A percentile compares a stretch with the other conserved stretches of the same genome.
Evolutionary conservation across 768 basidiomycete species (phyloP).

Genomic region (Rubroboletus pulcherrimus): DNA sequence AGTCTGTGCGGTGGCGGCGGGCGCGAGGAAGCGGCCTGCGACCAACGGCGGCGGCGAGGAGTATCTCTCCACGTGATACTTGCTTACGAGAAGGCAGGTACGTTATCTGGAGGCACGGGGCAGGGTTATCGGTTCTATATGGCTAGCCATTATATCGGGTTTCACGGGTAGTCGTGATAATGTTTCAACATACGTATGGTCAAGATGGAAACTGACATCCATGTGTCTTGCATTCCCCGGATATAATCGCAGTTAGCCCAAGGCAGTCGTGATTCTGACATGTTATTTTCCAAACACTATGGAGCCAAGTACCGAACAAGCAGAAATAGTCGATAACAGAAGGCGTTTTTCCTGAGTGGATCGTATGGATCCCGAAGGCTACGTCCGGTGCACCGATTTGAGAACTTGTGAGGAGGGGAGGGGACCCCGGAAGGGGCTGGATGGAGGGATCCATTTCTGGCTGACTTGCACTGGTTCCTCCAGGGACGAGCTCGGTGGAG

Average conservation of each 20-base stretch:
- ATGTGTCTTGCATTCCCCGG: background rate
- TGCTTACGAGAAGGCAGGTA: background rate
- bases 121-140: background rate
- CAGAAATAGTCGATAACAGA: background rate
- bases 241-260: background rate
- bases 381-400: conserved; percentile 3
- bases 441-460: conserved; percentile 7
- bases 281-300: conserved; percentile 2
- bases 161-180: background rate
- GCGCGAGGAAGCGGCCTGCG: conserved; percentile 13
- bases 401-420: conserved; percentile 3
- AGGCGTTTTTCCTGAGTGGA: background rate
- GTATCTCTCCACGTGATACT: background rate
- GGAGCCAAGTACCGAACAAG: background rate
- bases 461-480: background rate
- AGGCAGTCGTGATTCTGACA: background rate
- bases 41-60: conserved; percentile 4
- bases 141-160: background rate
- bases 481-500: background rate
- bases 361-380: background rate
- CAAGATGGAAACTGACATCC: background rate
- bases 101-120: background rate
- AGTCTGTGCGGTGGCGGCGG: conserved; percentile 25
- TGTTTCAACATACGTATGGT: background rate
- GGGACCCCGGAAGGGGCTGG: background rate